A percentile compares a stretch with the other conserved stretches of the same genome.
These are phyloP conservation scores for Amanita inopinata DNA, from an alignment of 768 basidiomycete genomes.

Conservation along the genomic window DNA sequence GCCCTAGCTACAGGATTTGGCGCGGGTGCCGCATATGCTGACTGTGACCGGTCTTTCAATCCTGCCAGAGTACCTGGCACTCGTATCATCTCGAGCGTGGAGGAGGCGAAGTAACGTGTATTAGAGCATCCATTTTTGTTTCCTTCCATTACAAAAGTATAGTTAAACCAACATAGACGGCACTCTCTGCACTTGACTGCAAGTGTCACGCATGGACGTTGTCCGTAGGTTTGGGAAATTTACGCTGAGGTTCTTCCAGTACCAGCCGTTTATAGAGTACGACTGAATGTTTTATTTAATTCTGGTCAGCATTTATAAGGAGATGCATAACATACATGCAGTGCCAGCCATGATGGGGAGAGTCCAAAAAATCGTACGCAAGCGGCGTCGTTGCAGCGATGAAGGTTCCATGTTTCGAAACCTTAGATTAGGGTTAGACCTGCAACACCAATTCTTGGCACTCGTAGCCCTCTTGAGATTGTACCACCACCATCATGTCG, in stretches of 20 bases:
- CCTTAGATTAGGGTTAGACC: constrained; percentile 3
- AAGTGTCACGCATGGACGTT: constrained; percentile 6
- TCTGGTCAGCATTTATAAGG: constrained; percentile 1
- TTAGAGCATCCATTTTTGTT: constrained; percentile 7
- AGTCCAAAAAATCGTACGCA: constrained; percentile 48
- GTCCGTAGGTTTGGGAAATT: constrained; percentile 15
- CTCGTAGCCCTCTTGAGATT: not conserved
- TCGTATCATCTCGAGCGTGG: constrained; percentile 43
- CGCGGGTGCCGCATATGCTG: constrained; percentile 77
- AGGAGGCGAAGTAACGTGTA: constrained; percentile 18
- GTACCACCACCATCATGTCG: constrained; percentile 7
- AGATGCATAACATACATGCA: constrained; percentile 36
- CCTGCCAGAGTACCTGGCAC: constrained; percentile 82
- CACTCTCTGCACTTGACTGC: constrained; percentile 6
- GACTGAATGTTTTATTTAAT: constrained; percentile 25
- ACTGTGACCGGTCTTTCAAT: constrained; percentile 92
- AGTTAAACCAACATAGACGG: constrained; percentile 1
- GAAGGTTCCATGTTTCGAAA: constrained; percentile 4
- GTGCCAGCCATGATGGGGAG: constrained; percentile 57
- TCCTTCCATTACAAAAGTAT: constrained; percentile 11
- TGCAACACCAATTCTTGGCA: not conserved
- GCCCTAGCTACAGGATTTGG: constrained; percentile 83
- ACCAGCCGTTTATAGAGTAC: constrained; percentile 59
- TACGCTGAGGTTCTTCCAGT: constrained; percentile 29
- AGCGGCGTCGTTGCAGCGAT: constrained; percentile 26